Base-by-base conservation (phyloP, 495 filamentous ascomycete species). In the Trichoderma erinaceum region DNA sequence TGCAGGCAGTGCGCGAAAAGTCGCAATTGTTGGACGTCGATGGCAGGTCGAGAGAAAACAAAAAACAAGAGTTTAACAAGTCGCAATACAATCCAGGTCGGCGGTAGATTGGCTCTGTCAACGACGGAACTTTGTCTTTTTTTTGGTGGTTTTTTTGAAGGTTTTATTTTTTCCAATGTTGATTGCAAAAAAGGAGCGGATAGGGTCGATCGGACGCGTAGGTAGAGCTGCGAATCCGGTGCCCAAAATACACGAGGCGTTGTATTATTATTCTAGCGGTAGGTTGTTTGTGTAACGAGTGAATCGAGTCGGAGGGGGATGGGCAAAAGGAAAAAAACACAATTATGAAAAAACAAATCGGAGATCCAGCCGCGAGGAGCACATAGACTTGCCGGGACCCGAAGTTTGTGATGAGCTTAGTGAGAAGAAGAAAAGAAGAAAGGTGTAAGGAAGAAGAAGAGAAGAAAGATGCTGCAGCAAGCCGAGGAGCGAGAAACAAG, bases 261-360 rank as follows among this genome's bases (percentile, higher is more conserved):
- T 44, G 16, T 65, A 65, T 65, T 65, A 44, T 44, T 41, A 44
- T 61, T 61, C 35, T 65, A 65, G 63, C 63, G 41, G 63, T 65
- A 65, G 63, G 41, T 41, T 52, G 48, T 10, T 52, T 18, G n/a
- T 52, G 63, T 65, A 41, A 44, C 6, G 63, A 41, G 41, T 65
- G 63, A 21, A 65, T 41, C 32, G 63, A 65, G 63, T 41, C 32
- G 63, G 63, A 35, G 23, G 61, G 61, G 23, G 58, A 48, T n/a
- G 48, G 63, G n/a, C 11, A 65, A 65, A 65, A 41, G 41, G 16
- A 65, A 65, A 65, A 65, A 65, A n/a, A 65, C 16, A 15, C 41
- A 65, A 65, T 13, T 29, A 65, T 41, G n/a, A 15, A 38, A 65
- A 25, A 65, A 65, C 32, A 35, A 65, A 65, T 44, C 63, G n/a